phyloP scores from a whole-genome alignment of 208 protist genomes.

The Acanthamoeba triangularis region DNA sequence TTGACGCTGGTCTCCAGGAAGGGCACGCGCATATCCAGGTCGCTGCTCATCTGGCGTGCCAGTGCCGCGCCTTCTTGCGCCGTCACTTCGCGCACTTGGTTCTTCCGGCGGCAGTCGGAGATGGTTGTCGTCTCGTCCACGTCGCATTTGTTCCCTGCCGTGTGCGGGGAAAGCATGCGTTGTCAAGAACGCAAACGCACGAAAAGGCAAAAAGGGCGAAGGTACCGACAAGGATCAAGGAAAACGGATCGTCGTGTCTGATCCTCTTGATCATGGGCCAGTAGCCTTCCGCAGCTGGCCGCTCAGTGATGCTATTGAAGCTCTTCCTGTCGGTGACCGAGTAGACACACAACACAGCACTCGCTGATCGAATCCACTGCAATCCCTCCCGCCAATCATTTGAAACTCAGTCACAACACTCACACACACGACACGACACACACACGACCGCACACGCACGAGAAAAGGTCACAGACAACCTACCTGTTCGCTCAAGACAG shows the following conservation, averaged over 20 bases:
- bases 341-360: conserved; percentile 90
- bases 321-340: conserved; percentile 82
- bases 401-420: too few relatives aligned
- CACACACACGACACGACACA: too few relatives aligned
- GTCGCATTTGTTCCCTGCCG: background rate
- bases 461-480: background rate
- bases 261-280: background rate
- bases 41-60: too few relatives aligned
- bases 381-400: too few relatives aligned
- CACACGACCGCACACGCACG: too few relatives aligned
- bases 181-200: too few relatives aligned
- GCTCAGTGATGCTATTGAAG: conserved; percentile 83
- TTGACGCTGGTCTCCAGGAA: background rate
- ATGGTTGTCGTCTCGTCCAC: background rate
- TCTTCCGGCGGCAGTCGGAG: too few relatives aligned
- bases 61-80: too few relatives aligned
- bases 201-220: too few relatives aligned
- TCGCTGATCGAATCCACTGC: background rate
- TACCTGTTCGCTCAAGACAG: conserved; percentile 90
- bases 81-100: too few relatives aligned
- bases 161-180: too few relatives aligned
- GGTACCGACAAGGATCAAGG: background rate
- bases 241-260: background rate
- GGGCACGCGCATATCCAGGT: background rate
- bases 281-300: background rate